Base-by-base conservation (phyloP, 306 rosid species). In the Abrus precatorius region DNA sequence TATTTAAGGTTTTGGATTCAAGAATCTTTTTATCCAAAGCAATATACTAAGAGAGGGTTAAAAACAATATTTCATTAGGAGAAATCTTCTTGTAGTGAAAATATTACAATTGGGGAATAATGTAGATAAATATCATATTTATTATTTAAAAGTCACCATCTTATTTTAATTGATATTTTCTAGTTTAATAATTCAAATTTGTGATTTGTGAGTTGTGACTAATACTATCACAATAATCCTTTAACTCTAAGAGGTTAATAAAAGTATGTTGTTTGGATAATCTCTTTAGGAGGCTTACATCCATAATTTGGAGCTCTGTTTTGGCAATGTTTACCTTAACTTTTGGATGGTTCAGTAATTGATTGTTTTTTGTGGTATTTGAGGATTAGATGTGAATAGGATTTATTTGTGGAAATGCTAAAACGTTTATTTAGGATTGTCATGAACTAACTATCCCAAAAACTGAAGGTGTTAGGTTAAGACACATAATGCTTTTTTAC, bases 101-200 rank as follows among this genome's bases (percentile, higher is more conserved):
- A 48, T 45, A 41, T 33, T 43, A 57, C 1, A 57, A 43, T 43
- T 78, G 28, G 62, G 49, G 72, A 2, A 3, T 10, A 47, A 61
- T 13, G 55, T 48, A 54, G 33, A 34, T 68, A 67, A 14, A 20
- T 43, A 8, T 54, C 72, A 53, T 53, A 32, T 40, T 44, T 44
- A 36, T 20, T 20, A 20, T 20, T 20, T 20, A 20, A 72, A 63
- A 77, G 57, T 34, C 49, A 29, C 12, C 53, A 44, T 44, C 9
- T 43, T 38, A 7, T 66, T 44, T 43, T 68, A 40, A 64, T 53
- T 78, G 33, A 64, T 63, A 14, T 61, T 72, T 72, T 34, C 54
- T 13, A 32, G 49, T 30, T 40, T 41, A 5, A 62, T 11, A 59
- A 50, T 13, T 50, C 11, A 44, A 74, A 54, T 14, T 54, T 54